phyloP scores from a whole-genome alignment of 2,329 filamentous ascomycete genomes.

The Phyllosticta paracitricarpa region DNA sequence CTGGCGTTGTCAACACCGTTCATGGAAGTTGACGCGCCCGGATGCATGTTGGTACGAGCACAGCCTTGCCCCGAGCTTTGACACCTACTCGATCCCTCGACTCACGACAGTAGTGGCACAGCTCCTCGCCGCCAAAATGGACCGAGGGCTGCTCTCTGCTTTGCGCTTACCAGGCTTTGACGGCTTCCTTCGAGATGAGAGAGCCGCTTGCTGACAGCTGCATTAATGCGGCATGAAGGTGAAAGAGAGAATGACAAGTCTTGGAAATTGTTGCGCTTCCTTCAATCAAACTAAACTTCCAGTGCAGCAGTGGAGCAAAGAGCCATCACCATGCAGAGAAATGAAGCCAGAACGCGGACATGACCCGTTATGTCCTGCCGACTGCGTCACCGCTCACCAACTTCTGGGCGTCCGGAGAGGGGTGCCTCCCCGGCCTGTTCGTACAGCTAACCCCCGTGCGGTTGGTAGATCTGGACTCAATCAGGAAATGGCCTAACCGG shows the following conservation, averaged over 20 bases:
- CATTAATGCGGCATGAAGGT: background rate
- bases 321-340: background rate
- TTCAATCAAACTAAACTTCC: background rate
- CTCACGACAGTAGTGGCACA: background rate
- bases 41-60: background rate
- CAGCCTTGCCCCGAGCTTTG: background rate
- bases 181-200: background rate
- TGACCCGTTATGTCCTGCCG: conserved; percentile 2
- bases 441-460: background rate
- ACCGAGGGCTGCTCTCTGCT: background rate
- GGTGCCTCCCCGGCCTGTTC: background rate
- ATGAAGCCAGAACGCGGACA: conserved; percentile 2
- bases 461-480: conserved; percentile 1
- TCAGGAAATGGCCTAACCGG: background rate
- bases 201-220: background rate
- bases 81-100: background rate
- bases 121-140: background rate
- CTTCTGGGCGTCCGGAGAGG: background rate
- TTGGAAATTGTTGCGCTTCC: background rate
- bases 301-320: background rate
- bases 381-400: conserved; percentile 5
- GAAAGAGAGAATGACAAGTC: background rate
- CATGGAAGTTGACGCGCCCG: background rate
- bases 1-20: background rate
- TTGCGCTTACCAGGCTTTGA: background rate